Base-by-base conservation (phyloP, 305 asterid species). In the Petunia hybrid region DNA sequence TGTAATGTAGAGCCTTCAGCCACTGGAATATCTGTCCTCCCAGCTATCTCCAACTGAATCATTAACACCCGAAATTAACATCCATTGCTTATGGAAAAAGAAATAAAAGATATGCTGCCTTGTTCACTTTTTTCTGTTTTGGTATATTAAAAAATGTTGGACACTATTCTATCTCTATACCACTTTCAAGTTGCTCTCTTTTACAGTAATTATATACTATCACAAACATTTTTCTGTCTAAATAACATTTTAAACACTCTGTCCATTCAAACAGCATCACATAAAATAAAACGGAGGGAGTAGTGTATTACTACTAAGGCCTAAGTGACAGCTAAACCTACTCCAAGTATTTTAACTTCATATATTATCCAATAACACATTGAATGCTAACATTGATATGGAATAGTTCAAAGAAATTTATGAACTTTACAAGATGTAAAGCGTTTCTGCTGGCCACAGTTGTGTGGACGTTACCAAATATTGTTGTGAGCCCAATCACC, bases 371-470 rank as follows among this genome's bases (percentile, higher is more conserved):
- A 61, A 61, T 8, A 61, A 3, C 39, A 61, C 8, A 31, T 8
- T 61, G 41, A 61, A 22, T 31, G 41, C 40, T 31, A 61, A 9
- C 36, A 1, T 6, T 62, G 43, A 14, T 62, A 9, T 14, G n/a
- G 35, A 35, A 8, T 63, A 63, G 68, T 63, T 35, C 68, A 36
- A 63, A 63, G 3, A 40, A 12, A 13, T 31, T 12, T 45, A 57
- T 3, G 14, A 36, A 35, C 1, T 22, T 48, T 89, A 95, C 99
- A 97, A 95, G 86, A 88, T 95, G 99, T 80, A 95, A 83, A 85
- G 98, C 99, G 84, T 95, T 95, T 89, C 92, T 90, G 81, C 97
- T 95, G 86, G 98, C 95, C 82, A 95, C 97, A 83, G 97, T 87
- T 61, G 99, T 95, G 81, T 95, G 92, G 65, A 95, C 97, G 57